Base-by-base conservation (phyloP, 352 stramenopile genomes). In the Globisporangium solare region DNA sequence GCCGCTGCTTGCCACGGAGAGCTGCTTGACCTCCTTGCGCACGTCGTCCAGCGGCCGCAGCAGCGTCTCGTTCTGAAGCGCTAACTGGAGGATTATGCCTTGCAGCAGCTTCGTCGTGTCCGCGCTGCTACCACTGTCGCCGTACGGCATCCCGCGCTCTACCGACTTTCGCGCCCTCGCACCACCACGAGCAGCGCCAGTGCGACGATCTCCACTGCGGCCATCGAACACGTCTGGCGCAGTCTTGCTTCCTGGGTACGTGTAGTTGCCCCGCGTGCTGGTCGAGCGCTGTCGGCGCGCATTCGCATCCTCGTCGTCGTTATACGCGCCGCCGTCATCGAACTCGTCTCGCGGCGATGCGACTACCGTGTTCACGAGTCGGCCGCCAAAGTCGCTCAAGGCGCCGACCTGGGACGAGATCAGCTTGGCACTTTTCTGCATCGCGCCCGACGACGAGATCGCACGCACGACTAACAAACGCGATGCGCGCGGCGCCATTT, bases 31-130 rank as follows among this genome's bases (percentile, higher is more conserved):
- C 20, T 83, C 71, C 32, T 57, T 51, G 13, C 63, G 70, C 22
- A 86, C 22, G 12, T 83, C 69, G 6, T 77, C 76, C 5, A 86
- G 50, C 13, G 76, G 67, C n/a, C 67, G 73, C 40, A 83, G 43
- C 10, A 84, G 58, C 10, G 58, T 68, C 42, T 81, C 73, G 52
- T 83, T 86, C 56, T 84, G 73, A 8, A 84, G 62, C 18, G 76
- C 73, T 3, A 86, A 62, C 47, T 84, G 76, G 6, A 86, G 47
- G 11, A 86, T 61, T 73, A 86, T 83, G 37, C 71, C 76, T 49
- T 83, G 64, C 1, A 86, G 58, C 10, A 77, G 52, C 51, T 66
- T 82, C n/a, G 53, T 74, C 21, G 61, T 64, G 11, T 46, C 60
- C 39, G 51, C 61, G 14, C 47, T 32, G 22, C 46, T 52, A 6